Evolutionary conservation across 2,329 filamentous ascomycete genomes (phyloP).

Genomic region (Penicillium corylophilum): DNA sequence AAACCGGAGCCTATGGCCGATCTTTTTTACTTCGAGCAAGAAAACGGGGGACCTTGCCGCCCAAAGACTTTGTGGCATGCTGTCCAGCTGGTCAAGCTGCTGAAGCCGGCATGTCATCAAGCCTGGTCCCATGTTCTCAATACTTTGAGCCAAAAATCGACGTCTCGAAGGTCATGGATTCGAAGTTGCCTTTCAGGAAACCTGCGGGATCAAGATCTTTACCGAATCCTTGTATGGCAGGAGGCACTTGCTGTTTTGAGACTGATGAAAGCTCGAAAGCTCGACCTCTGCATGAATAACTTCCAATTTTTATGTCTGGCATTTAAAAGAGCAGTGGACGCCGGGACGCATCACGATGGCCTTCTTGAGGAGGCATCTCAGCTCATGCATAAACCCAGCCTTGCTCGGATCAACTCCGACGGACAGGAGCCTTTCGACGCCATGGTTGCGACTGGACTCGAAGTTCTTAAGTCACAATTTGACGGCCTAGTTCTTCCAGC

Average conservation of each 20-base stretch:
- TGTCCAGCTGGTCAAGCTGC: slow-evolving; percentile 33
- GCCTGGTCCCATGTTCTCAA: slow-evolving; percentile 41
- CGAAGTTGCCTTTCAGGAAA: not conserved
- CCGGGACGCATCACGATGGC: slow-evolving; percentile 28
- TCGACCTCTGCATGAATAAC: slow-evolving; percentile 33
- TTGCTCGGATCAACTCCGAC: not conserved
- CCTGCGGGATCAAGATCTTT: slow-evolving; percentile 18
- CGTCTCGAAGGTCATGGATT: not conserved
- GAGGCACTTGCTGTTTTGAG: slow-evolving; percentile 32
- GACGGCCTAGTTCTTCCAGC: slow-evolving; percentile 35
- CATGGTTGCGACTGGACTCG: slow-evolving; percentile 32
- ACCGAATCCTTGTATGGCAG: slow-evolving; percentile 41
- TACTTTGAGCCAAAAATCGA: slow-evolving; percentile 24
- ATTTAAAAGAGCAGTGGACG: slow-evolving; percentile 37
- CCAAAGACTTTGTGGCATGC: slow-evolving; percentile 38
- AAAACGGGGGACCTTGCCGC: slow-evolving; percentile 17
- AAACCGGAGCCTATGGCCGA: slow-evolving; percentile 13
- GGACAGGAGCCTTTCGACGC: slow-evolving; percentile 24
- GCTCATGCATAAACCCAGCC: slow-evolving; percentile 21
- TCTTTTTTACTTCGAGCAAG: slow-evolving; percentile 19
- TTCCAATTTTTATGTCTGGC: slow-evolving; percentile 37
- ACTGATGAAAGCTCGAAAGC: slow-evolving; percentile 35
- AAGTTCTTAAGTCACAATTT: slow-evolving; percentile 36
- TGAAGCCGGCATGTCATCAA: slow-evolving; percentile 29
- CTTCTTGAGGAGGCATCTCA: slow-evolving; percentile 28